Evolutionary conservation across 2,329 filamentous ascomycete species (phyloP).

Genomic region (Cytospora piceicola): DNA sequence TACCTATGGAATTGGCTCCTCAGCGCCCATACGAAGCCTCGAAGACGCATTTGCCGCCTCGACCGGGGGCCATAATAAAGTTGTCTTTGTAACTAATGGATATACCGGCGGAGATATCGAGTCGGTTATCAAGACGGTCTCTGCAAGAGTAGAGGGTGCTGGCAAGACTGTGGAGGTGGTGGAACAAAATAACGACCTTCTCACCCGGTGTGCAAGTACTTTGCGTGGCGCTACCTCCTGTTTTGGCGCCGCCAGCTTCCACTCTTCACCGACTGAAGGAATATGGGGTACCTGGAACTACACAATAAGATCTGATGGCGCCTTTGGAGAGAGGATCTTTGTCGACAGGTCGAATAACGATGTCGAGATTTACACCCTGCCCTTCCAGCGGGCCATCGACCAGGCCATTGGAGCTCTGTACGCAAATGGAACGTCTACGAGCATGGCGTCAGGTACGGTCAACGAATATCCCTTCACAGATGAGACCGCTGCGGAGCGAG

Average conservation of each 20-base stretch:
- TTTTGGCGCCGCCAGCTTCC: constrained; percentile 73
- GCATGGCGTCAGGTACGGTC: constrained; percentile 21
- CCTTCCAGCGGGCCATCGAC: constrained; percentile 71
- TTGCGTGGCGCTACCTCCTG: constrained; percentile 70
- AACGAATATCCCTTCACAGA: constrained; percentile 79
- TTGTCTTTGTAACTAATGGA: constrained; percentile 81
- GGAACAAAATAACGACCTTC: constrained; percentile 23
- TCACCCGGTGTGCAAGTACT: constrained; percentile 58
- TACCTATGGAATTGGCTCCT: constrained; percentile 70
- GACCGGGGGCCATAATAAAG: constrained; percentile 52
- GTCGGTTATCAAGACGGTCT: constrained; percentile 67
- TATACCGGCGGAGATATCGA: constrained; percentile 71
- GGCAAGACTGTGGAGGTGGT: constrained; percentile 37
- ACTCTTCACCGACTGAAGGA: constrained; percentile 69
- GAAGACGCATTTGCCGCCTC: constrained; percentile 64
- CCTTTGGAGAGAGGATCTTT: constrained; percentile 57
- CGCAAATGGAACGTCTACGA: constrained; percentile 32
- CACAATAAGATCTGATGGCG: constrained; percentile 66
- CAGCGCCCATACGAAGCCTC: constrained; percentile 66
- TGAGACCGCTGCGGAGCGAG: constrained; percentile 67
- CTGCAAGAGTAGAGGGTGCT: constrained; percentile 53
- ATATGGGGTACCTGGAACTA: constrained; percentile 66
- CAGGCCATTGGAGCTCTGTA: constrained; percentile 60
- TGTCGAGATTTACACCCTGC: constrained; percentile 67
- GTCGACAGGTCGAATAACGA: constrained; percentile 63